Evolutionary conservation across 768 basidiomycete species (phyloP).

Genomic region (Lactarius tabidus): DNA sequence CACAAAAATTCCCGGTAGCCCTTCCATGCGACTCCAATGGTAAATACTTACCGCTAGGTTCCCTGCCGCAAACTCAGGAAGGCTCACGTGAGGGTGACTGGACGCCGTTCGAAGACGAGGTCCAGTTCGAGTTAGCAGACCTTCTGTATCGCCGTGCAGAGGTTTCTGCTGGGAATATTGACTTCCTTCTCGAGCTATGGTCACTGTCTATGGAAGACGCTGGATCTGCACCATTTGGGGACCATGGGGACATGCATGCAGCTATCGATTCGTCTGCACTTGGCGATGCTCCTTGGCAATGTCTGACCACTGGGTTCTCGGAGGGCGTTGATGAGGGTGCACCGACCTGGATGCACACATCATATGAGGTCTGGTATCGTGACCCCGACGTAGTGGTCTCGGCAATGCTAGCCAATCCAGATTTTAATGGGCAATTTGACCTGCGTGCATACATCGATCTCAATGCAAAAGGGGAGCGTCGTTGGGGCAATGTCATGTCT

Average conservation of each 20-base stretch:
- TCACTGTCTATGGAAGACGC: background rate
- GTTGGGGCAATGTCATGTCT: too few species aligned
- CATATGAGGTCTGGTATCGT: too few species aligned
- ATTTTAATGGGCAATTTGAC: too few species aligned
- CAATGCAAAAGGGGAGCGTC: too few species aligned
- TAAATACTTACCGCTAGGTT: background rate
- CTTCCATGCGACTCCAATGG: slow-evolving; percentile 14
- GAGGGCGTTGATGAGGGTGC: too few species aligned
- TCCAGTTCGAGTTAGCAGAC: slow-evolving; percentile 29
- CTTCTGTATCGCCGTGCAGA: slow-evolving; percentile 20
- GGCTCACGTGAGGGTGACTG: too few species aligned
- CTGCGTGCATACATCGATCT: too few species aligned
- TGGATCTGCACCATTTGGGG: background rate
- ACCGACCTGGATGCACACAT: too few species aligned
- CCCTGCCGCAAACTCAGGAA: too few species aligned
- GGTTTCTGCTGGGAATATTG: background rate
- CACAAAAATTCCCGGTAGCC: too few species aligned
- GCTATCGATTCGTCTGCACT: background rate
- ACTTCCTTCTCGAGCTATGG: background rate
- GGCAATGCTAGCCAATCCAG: too few species aligned
- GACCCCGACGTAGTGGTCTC: too few species aligned
- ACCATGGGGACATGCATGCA: background rate
- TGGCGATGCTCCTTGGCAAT: background rate
- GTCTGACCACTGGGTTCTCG: background rate
- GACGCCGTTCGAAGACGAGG: slow-evolving; percentile 24